Base-by-base conservation (phyloP, 257 asterid species). In the Gynochthodes officinalis region DNA sequence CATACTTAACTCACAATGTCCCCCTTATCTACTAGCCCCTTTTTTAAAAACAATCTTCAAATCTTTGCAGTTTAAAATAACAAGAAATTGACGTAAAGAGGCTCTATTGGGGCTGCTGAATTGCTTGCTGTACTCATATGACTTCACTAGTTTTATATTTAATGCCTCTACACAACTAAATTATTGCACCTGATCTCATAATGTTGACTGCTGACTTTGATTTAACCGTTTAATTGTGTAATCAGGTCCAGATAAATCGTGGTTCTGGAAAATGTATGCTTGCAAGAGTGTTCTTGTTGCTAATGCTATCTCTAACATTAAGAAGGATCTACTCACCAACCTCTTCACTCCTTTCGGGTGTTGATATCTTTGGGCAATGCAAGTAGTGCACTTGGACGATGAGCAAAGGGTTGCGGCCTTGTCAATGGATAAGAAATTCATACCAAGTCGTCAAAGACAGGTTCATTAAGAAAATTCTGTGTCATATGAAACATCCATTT, bases 341-440 rank as follows among this genome's bases (percentile, higher is more conserved):
- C 99, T 39, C 81, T 95, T 74, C 99, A 95, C 89, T 95, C 80
- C 98, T 95, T 58, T 95, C 99, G 2, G 99, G 99, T 75, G 96
- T 95, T 77, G 99, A 95, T 83, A 95, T 95, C n/a, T 76, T 85
- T 95, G 76, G 99, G 99, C 48, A 95, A 95, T 85, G 99, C 99
- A 68, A 95, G 99, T 82, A 95, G 99, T 81, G 99, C 99, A 69
- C 96, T 95, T 75, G 99, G 98, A 70, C 99, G 92, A 95, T 95
- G 99, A 95, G 99, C 93, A 95, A 95, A 86, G 99, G 73, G 98
- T 95, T 80, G 99, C 99, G 71, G 99, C 99, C 55, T 84, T 95
- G 84, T 95, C 99, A 70, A 95, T 95, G 99, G 99, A 95, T 84
- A 92, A 89, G 82, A 95, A 95, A 84, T 95, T 95, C 82, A 95